These are phyloP conservation scores for Chenopodium suecicum DNA, from an alignment of 148 eudicot genomes.

Conservation along the genomic window DNA sequence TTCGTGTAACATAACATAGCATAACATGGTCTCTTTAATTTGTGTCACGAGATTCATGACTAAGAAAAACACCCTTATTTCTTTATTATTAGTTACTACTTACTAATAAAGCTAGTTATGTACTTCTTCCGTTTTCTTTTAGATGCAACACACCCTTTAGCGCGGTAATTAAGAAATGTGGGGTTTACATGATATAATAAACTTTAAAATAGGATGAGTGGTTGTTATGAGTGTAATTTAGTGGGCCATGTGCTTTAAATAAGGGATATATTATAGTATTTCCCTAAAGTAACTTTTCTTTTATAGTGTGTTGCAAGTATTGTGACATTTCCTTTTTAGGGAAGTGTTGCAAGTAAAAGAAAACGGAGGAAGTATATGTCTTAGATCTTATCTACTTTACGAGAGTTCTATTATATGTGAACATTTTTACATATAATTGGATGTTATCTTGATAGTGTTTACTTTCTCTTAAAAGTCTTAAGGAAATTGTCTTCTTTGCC, in stretches of 20 bases:
- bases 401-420: slow-evolving; percentile 1
- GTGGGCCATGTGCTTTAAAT: too few species aligned
- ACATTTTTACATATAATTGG: neutral
- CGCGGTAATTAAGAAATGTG: too few species aligned
- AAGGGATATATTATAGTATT: too few species aligned
- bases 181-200: too few species aligned
- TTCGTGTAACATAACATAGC: slow-evolving; percentile 16
- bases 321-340: too few species aligned
- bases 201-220: too few species aligned
- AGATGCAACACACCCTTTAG: too few species aligned
- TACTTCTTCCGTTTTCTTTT: neutral
- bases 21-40: slow-evolving; percentile 18
- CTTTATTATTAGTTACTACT: neutral
- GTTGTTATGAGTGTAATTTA: too few species aligned
- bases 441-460: neutral
- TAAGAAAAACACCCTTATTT: neutral
- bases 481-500: neutral
- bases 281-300: too few species aligned
- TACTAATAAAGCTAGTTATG: neutral
- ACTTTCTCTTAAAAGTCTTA: neutral
- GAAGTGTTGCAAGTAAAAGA: too few species aligned
- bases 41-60: slow-evolving; percentile 26
- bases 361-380: neutral
- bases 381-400: slow-evolving; percentile 15
- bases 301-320: too few species aligned